Conservation (phyloP, 2,329 filamentous ascomycete genomes). For the Neophaeococcomyces aloes region DNA sequence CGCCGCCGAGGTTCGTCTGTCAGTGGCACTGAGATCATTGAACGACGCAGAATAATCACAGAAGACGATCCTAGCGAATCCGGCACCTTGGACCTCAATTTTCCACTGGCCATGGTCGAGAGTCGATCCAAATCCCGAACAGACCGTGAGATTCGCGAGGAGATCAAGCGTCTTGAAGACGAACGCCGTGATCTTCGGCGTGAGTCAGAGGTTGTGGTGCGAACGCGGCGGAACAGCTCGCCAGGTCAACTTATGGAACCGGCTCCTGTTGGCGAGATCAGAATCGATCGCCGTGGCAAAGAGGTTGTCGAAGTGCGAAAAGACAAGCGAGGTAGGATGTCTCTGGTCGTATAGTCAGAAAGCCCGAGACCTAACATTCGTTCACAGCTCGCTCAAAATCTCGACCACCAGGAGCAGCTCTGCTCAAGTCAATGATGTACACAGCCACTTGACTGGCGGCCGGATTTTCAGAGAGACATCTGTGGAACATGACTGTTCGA, state of each 20-base stretch:
- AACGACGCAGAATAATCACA: slow-evolving; percentile 25
- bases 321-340: slow-evolving; percentile 92
- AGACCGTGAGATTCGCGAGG: slow-evolving; percentile 58
- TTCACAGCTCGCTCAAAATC: slow-evolving; percentile 15
- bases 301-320: slow-evolving; percentile 58
- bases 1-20: slow-evolving; percentile 26
- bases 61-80: slow-evolving; percentile 37
- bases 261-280: slow-evolving; percentile 22
- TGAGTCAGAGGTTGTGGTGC: slow-evolving; percentile 39
- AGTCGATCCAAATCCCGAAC: slow-evolving; percentile 38
- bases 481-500: no score
- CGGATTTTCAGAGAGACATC: no score
- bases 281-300: slow-evolving; percentile 29
- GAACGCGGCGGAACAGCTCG: slow-evolving; percentile 27
- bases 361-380: slow-evolving; percentile 1
- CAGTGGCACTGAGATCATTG: slow-evolving; percentile 26
- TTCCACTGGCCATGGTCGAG: slow-evolving; percentile 39
- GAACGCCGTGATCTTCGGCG: slow-evolving; percentile 50
- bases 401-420: slow-evolving; percentile 48
- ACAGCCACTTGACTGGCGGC: slow-evolving; percentile 48
- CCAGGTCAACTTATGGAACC: slow-evolving; percentile 21
- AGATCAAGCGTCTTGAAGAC: slow-evolving; percentile 61
- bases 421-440: slow-evolving; percentile 60
- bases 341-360: slow-evolving; percentile 22
- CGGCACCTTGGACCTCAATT: slow-evolving; percentile 33